These are phyloP conservation scores for Hyphochytrium catenoides DNA, from an alignment of 352 stramenopile genomes.

Conservation along the genomic window DNA sequence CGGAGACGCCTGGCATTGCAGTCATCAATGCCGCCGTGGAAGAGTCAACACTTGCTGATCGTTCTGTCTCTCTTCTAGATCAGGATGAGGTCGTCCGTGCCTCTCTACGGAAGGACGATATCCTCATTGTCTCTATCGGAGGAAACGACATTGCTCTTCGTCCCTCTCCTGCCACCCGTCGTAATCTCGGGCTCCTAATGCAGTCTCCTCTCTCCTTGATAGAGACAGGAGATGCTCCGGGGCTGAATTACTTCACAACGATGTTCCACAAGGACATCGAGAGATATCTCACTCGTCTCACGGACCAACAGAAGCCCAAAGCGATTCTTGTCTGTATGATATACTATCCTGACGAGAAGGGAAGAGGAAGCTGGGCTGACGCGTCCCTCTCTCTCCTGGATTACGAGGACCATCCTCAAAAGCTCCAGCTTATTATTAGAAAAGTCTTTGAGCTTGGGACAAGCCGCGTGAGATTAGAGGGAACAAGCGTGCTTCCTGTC, in stretches of 20 bases:
- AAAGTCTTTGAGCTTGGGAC: constrained; percentile 7
- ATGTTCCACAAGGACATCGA: too few species aligned
- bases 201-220: too few species aligned
- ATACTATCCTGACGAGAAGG: constrained; percentile 27
- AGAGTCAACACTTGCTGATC: too few species aligned
- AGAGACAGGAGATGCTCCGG: too few species aligned
- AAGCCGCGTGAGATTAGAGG: constrained; percentile 18
- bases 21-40: too few species aligned
- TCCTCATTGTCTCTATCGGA: constrained; percentile 24
- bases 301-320: constrained; percentile 21
- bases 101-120: constrained; percentile 20
- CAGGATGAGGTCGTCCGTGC: constrained; percentile 28
- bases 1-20: too few species aligned
- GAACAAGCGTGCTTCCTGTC: constrained; percentile 21
- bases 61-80: too few species aligned
- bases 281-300: constrained; percentile 22
- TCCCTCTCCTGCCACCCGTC: too few species aligned
- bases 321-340: constrained; percentile 37
- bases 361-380: constrained; percentile 18
- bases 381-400: constrained; percentile 16
- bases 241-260: too few species aligned
- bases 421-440: constrained; percentile 23
- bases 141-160: constrained; percentile 28
- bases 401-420: constrained; percentile 21
- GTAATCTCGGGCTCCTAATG: too few species aligned